A percentile compares a stretch with the other conserved stretches of the same genome.
Evolutionary conservation across 2,329 filamentous ascomycete genomes (phyloP).

Genomic region (Fusarium torulosum): DNA sequence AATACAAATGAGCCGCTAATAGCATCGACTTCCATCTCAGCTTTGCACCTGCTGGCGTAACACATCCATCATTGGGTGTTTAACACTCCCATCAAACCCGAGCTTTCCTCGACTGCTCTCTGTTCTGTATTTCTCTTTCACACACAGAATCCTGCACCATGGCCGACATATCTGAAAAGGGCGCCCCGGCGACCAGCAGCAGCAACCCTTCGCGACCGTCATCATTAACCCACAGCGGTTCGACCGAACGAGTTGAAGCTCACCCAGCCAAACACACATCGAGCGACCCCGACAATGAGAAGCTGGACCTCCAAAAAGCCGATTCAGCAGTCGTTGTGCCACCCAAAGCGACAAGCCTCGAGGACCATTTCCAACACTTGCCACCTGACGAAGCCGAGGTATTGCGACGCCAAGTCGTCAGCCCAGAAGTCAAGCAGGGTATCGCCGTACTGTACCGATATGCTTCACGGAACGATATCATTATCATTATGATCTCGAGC

Average conservation of each 20-base stretch:
- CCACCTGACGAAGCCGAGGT: slow-evolving; percentile 74
- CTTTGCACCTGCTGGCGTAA: slow-evolving; percentile 9
- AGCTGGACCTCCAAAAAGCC: slow-evolving; percentile 54
- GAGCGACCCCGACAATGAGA: slow-evolving; percentile 31
- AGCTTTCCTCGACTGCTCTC: not conserved
- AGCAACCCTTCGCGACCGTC: slow-evolving; percentile 46
- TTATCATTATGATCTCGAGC: slow-evolving; percentile 71
- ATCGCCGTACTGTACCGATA: slow-evolving; percentile 77
- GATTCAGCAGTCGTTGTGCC: slow-evolving; percentile 58
- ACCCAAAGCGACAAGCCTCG: slow-evolving; percentile 54
- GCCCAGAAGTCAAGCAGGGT: slow-evolving; percentile 73
- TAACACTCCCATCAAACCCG: slow-evolving; percentile 2
- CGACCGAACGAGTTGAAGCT: slow-evolving; percentile 46
- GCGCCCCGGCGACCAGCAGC: slow-evolving; percentile 37
- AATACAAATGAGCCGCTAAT: slow-evolving; percentile 19
- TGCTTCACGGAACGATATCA: slow-evolving; percentile 72
- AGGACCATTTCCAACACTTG: slow-evolving; percentile 71
- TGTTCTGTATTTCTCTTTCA: not conserved
- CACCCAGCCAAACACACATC: slow-evolving; percentile 30
- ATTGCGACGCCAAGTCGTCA: slow-evolving; percentile 75
- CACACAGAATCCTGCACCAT: slow-evolving; percentile 28
- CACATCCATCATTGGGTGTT: slow-evolving; percentile 14
- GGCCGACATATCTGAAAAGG: slow-evolving; percentile 46
- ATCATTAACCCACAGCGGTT: slow-evolving; percentile 54
- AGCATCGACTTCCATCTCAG: slow-evolving; percentile 13